Conservation (phyloP, 257 asterid species). For the Nicotiana attenuata region DNA sequence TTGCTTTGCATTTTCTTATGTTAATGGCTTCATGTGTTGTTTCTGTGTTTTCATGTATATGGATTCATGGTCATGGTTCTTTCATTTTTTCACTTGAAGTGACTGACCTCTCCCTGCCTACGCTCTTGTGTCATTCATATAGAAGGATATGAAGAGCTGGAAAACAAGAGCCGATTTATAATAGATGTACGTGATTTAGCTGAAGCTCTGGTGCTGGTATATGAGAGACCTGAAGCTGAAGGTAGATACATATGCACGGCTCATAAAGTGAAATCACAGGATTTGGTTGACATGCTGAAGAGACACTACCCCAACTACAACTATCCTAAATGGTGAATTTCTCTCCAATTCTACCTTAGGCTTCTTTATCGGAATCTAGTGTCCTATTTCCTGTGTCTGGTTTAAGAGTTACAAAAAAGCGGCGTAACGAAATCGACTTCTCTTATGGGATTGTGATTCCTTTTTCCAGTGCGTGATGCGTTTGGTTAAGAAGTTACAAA, state of each 20-base stretch:
- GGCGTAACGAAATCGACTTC: not conserved
- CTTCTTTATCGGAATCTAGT: not conserved
- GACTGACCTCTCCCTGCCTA: not conserved
- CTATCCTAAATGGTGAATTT: constrained; percentile 61
- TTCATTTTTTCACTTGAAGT: not conserved
- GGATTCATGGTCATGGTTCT: not conserved
- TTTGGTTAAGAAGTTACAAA: not conserved
- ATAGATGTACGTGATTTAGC: constrained; percentile 76
- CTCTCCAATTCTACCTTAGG: not conserved
- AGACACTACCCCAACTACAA: constrained; percentile 45
- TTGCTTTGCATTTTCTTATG: not conserved
- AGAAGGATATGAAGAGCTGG: constrained; percentile 56
- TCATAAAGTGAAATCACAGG: constrained; percentile 26
- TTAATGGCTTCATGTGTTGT: not conserved
- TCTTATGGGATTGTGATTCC: not conserved
- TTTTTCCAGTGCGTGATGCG: not conserved
- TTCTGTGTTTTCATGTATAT: not conserved
- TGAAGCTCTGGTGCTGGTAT: constrained; percentile 46
- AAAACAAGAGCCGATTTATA: constrained; percentile 23
- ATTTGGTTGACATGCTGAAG: constrained; percentile 43
- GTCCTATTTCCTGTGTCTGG: not conserved
- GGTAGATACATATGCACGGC: constrained; percentile 70
- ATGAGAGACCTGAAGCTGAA: constrained; percentile 57
- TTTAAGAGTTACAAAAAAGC: not conserved
- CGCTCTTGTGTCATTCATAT: not conserved